phyloP scores from a whole-genome alignment of 2,329 filamentous ascomycete species.

The Diaporthe ampelina region DNA sequence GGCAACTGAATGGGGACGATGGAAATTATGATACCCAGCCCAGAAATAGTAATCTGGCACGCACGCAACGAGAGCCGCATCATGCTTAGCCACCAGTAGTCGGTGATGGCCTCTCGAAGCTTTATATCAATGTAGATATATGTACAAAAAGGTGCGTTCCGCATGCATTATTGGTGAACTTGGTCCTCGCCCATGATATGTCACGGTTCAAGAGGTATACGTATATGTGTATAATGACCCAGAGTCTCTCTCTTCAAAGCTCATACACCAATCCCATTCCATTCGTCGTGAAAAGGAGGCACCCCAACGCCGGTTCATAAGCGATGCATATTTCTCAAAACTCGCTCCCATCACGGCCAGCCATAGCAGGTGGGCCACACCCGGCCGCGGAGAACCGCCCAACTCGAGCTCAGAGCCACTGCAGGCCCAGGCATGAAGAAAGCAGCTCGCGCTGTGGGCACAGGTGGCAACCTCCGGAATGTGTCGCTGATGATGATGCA shows the following conservation, averaged over 20 bases:
- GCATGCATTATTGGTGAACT: slow-evolving; percentile 37
- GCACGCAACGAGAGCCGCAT: not conserved
- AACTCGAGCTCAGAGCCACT: not conserved
- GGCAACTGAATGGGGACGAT: not conserved
- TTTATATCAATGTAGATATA: not conserved
- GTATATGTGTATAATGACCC: not conserved
- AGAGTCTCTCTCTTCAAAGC: slow-evolving; percentile 1
- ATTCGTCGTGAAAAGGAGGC: slow-evolving; percentile 16
- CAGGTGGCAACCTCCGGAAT: not conserved
- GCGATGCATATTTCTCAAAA: slow-evolving; percentile 23
- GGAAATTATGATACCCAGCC: slow-evolving; percentile 36
- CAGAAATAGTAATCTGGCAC: not conserved
- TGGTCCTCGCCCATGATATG: slow-evolving; percentile 2
- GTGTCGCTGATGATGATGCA: not conserved
- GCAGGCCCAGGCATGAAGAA: not conserved
- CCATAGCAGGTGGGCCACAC: not conserved
- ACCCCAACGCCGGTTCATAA: slow-evolving; percentile 38
- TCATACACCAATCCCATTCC: slow-evolving; percentile 22
- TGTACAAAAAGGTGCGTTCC: slow-evolving; percentile 32
- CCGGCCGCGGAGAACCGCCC: not conserved
- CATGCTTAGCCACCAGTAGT: not conserved
- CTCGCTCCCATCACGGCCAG: slow-evolving; percentile 15
- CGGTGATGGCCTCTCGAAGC: not conserved
- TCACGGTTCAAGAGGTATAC: slow-evolving; percentile 16
- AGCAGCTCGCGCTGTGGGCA: not conserved